Evolutionary conservation across 202 grass and related monocot genomes (phyloP).

Genomic region (Schoenoplectus triqueter): DNA sequence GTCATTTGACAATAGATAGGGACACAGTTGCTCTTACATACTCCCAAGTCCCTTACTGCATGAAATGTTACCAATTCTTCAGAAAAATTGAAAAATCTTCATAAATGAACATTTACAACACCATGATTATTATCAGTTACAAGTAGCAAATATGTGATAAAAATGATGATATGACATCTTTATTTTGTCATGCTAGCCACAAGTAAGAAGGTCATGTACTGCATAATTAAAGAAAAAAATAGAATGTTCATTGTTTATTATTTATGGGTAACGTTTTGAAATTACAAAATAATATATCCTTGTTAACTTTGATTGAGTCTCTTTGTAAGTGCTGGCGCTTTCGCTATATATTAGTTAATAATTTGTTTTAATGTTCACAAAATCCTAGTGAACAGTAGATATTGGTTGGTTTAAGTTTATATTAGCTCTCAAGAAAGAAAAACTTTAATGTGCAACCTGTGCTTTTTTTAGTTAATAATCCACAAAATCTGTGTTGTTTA

Average conservation of each 20-base stretch:
- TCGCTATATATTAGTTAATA: slow-evolving; percentile 19
- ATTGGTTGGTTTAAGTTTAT: slow-evolving; percentile 18
- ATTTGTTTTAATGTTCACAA: slow-evolving; percentile 7
- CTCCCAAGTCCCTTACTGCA: not conserved
- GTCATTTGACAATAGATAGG: too few relatives aligned
- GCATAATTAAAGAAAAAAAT: not conserved
- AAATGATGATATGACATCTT: not conserved
- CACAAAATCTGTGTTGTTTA: not conserved
- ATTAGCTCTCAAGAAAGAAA: not conserved
- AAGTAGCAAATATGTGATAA: slow-evolving; percentile 4
- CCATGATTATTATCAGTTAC: not conserved
- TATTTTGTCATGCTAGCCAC: not conserved
- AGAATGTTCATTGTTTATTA: not conserved
- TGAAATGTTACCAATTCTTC: not conserved
- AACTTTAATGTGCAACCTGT: not conserved
- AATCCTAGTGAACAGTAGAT: not conserved
- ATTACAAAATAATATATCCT: slow-evolving; percentile 13
- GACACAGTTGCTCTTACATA: not conserved
- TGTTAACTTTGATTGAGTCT: slow-evolving; percentile 13
- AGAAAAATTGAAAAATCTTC: not conserved
- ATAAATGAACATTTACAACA: not conserved
- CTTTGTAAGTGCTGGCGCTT: not conserved
- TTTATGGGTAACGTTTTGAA: not conserved
- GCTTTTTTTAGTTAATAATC: slow-evolving; percentile 8
- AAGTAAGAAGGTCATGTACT: slow-evolving; percentile 2